Evolutionary conservation across 305 asterid species (phyloP), one percentile per base, ranked within the genome.

Genomic region (Ajuga reptans): DNA sequence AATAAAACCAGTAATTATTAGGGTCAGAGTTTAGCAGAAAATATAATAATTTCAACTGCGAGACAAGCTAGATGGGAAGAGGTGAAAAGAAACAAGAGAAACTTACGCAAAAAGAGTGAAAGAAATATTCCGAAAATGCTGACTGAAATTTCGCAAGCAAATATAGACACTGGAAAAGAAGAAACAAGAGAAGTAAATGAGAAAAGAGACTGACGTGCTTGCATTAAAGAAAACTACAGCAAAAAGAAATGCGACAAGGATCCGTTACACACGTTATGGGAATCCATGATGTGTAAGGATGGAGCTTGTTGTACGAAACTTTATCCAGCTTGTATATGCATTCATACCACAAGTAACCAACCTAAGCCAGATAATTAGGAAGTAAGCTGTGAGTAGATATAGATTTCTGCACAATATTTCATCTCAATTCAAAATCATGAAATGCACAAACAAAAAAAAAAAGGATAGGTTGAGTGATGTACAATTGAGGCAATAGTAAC

Each of bases 231-330:
- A 68, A 45, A 72, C 24, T 54, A 59, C 9, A 29, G 66, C 18
- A 73, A 60, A 74, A 71, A 4, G 14, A 6, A 49, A 47, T 8
- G 10, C 42, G 27, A 16, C 31, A 55, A 9, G 65, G 72, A 55
- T 52, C 11, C 17, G 14, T 47, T 58, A 84, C 97, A 18, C 71
- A 91, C 98, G 91, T 81, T 74, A 91, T 91, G 64, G 98, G 98
- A 74, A 91, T 86, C 98, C 98, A 91, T 34, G 98, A 91, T 18
- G 98, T 91, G 90, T 89, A 89, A 14, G 98, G 98, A 78, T 91
- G 96, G 65, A 83, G 86, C 82, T 89, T 91, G 88, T 89, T 91
- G 79, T 91, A 91, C 33, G 89, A 73, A 69, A 82, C 69, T 80
- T 85, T 89, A 83, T 91, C 98, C 86, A 89, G 81, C 85, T 87